Percentiles rank a stretch among this genome's conserved stretches.
phyloP scores from a whole-genome alignment of 805 yeast genomes.

The Kregervanrija fluxuum region DNA sequence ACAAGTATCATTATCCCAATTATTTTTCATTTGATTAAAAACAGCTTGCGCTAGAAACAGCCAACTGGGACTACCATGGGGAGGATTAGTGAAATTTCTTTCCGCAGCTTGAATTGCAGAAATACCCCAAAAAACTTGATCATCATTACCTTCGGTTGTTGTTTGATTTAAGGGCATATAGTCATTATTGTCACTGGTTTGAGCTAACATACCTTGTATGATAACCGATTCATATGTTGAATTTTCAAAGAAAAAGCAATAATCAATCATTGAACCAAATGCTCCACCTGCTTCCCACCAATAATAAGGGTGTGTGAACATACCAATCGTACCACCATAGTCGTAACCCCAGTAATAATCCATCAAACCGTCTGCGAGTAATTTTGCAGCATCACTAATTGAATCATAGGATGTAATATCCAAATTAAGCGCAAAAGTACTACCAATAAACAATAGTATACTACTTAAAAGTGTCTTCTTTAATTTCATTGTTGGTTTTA shows the following conservation, averaged over 20 bases:
- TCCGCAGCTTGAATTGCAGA: conserved; percentile 92
- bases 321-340: conserved; percentile 75
- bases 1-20: conserved; percentile 78
- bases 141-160: conserved; percentile 94
- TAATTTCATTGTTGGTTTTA: no score
- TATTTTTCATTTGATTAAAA: conserved; percentile 78
- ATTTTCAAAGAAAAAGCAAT: conserved; percentile 64
- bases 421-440: conserved; percentile 15
- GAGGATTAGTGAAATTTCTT: conserved; percentile 70
- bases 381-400: conserved; percentile 42
- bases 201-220: conserved; percentile 59
- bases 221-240: conserved; percentile 55
- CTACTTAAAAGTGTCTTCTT: no score
- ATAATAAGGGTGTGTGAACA: conserved; percentile 85
- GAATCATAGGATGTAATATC: conserved; percentile 36
- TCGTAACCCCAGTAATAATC: conserved; percentile 59
- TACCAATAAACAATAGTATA: no score
- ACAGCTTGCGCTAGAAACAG: conserved; percentile 79
- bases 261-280: conserved; percentile 81
- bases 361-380: conserved; percentile 54
- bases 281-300: conserved; percentile 99
- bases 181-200: conserved; percentile 66
- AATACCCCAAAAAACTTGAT: conserved; percentile 96
- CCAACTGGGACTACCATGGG: conserved; percentile 63
- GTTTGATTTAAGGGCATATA: conserved; percentile 85